A percentile compares a stretch with the other conserved stretches of the same genome.
Conservation (phyloP, 208 protist genomes). For the Crithidia bombi region DNA sequence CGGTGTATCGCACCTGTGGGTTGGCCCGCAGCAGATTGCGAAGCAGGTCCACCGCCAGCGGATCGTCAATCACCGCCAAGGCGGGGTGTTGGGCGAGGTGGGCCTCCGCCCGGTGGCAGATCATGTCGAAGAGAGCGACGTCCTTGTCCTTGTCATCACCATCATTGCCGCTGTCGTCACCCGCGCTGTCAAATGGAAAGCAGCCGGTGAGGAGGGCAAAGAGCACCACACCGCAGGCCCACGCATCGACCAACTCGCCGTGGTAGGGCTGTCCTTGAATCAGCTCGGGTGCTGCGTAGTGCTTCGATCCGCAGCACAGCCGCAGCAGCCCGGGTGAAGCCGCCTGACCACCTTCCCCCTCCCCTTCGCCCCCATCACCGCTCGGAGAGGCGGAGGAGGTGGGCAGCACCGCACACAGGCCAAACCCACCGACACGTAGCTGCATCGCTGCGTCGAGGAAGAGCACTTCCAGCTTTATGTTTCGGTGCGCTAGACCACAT, state of each 20-base stretch:
- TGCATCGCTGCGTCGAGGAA: conserved; percentile 52
- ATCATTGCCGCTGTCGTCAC: conserved; percentile 1
- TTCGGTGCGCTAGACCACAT: conserved; percentile 70
- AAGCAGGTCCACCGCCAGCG: conserved; percentile 61
- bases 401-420: conserved; percentile 59
- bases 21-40: conserved; percentile 63
- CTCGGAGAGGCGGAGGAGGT: not conserved
- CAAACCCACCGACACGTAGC: conserved; percentile 62
- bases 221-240: conserved; percentile 94
- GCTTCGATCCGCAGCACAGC: conserved; percentile 84
- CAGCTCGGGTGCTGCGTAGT: conserved; percentile 94
- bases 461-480: conserved; percentile 81
- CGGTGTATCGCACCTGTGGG: conserved; percentile 52
- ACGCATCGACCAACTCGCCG: conserved; percentile 94
- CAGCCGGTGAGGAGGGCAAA: conserved; percentile 92
- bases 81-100: conserved; percentile 53
- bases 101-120: conserved; percentile 47
- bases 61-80: conserved; percentile 50
- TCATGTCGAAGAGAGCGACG: conserved; percentile 48
- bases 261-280: conserved; percentile 86
- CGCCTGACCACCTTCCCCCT: not conserved
- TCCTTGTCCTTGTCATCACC: conserved; percentile 21
- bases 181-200: conserved; percentile 85
- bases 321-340: conserved; percentile 26
- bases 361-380: not conserved